These are phyloP conservation scores for Lipomyces chichibuensis DNA, from an alignment of 805 yeast species.

Conservation along the genomic window DNA sequence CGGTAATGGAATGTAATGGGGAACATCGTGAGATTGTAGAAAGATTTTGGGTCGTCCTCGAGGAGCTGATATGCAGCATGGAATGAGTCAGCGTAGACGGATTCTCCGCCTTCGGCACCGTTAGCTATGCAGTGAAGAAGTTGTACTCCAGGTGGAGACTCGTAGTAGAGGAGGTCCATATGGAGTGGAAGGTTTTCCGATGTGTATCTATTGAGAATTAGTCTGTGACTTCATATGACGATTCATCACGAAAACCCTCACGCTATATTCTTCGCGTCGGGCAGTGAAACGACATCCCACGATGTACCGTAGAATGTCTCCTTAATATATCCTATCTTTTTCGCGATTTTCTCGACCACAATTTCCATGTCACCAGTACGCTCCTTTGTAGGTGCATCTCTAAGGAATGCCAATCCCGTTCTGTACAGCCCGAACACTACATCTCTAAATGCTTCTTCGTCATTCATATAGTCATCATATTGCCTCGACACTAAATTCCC, in stretches of 20 bases:
- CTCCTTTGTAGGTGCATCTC: conserved; percentile 54
- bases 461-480: conserved; percentile 50
- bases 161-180: conserved; percentile 76
- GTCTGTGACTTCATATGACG: background rate
- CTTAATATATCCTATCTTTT: conserved; percentile 67
- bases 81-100: conserved; percentile 69
- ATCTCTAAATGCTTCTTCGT: conserved; percentile 45
- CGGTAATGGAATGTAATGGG: conserved; percentile 73
- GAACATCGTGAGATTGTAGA: conserved; percentile 59
- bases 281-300: conserved; percentile 63
- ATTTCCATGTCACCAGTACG: conserved; percentile 40
- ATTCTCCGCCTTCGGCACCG: conserved; percentile 64
- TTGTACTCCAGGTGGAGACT: conserved; percentile 81
- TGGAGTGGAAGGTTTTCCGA: conserved; percentile 67
- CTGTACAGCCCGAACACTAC: conserved; percentile 54
- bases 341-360: conserved; percentile 52
- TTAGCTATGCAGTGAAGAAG: conserved; percentile 57
- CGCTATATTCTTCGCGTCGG: conserved; percentile 68
- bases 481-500: conserved; percentile 42
- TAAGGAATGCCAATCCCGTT: conserved; percentile 61
- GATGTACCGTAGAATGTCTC: conserved; percentile 71
- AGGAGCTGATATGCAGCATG: conserved; percentile 62
- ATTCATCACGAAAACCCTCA: conserved; percentile 5
- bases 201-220: conserved; percentile 49
- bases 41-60: conserved; percentile 62